Base-by-base conservation (phyloP, 805 yeast species). In the Candida saitoana region DNA sequence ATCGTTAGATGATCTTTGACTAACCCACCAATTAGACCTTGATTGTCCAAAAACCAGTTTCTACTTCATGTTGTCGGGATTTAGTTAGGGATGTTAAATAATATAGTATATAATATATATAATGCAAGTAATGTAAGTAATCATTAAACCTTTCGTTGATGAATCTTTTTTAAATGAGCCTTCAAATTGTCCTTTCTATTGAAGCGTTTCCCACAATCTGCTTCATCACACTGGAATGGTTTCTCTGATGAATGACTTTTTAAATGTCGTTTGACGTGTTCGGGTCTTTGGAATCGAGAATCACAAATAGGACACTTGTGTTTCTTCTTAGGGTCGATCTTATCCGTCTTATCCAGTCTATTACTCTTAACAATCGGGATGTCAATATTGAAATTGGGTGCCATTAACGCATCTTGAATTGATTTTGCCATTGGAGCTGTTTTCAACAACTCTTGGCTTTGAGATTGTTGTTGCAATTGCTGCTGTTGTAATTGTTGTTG, bases 301-400 rank as follows among this genome's bases (percentile, higher is more conserved):
- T 74, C 77, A 55, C 87, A 80, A 33, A 80, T 56, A 1, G 85
- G 85, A 61, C 88, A 82, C 48, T 70, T 71, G 57, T 82, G 86
- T 39, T 70, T 68, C 57, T 80, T 82, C 52, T 77, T 79, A 6
- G 73, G 71, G 47, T 69, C 73, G 33, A 48, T 40, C 22, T 44
- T 44, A 38, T 74, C 71, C 40, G 67, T 65, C 50, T 65, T 52
- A 38, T 57, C 62, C 11, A 50, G 50, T 20, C 54, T 18, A 24
- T 43, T 46, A 36, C 40, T 46, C 27, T 46, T 24, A 8, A 43
- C 49, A 25, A 40, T 40, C 3, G 49, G 46, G 29, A 42, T 39
- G 4, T 47, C 44, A 9, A 45, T 30, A 9, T 45, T 30, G 24
- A 45, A 30, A 34, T 45, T 18, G 5, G 36, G 36, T 5, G 36